Conservation (phyloP, 805 yeast species). For the Kluyveromyces siamensis region DNA sequence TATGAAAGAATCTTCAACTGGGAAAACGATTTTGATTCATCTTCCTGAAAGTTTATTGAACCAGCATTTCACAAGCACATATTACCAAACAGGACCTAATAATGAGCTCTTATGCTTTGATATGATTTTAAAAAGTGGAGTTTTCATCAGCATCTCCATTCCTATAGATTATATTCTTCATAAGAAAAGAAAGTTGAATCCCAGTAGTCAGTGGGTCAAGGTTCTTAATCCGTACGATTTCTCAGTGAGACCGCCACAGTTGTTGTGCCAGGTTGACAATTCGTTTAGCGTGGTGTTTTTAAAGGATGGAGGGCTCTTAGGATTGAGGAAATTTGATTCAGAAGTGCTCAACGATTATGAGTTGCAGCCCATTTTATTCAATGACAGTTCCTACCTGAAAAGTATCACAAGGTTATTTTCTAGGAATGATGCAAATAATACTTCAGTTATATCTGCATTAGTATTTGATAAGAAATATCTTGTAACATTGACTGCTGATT, state of each 20-base stretch:
- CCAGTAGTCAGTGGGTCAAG: constrained; percentile 46
- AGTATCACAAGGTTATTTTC: constrained; percentile 25
- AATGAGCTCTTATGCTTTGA: constrained; percentile 10
- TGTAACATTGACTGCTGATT: constrained; percentile 21
- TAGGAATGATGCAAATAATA: constrained; percentile 5
- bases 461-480: constrained; percentile 14
- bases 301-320: constrained; percentile 70
- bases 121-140: constrained; percentile 20
- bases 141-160: constrained; percentile 13
- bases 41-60: constrained; percentile 20
- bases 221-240: constrained; percentile 62
- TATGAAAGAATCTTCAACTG: constrained; percentile 10
- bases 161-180: constrained; percentile 19
- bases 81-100: constrained; percentile 6
- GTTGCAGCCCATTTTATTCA: constrained; percentile 41
- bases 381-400: constrained; percentile 42
- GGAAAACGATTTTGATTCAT: constrained; percentile 17
- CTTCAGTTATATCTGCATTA: constrained; percentile 17
- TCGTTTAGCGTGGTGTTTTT: constrained; percentile 47
- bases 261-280: constrained; percentile 38
- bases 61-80: constrained; percentile 16
- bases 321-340: constrained; percentile 30
- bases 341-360: constrained; percentile 9
- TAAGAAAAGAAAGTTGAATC: background rate
- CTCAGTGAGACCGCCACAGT: constrained; percentile 46